Percentiles rank a stretch among this genome's conserved stretches.
Conservation (phyloP, 495 filamentous ascomycete species). For the Immersiella caudata region DNA sequence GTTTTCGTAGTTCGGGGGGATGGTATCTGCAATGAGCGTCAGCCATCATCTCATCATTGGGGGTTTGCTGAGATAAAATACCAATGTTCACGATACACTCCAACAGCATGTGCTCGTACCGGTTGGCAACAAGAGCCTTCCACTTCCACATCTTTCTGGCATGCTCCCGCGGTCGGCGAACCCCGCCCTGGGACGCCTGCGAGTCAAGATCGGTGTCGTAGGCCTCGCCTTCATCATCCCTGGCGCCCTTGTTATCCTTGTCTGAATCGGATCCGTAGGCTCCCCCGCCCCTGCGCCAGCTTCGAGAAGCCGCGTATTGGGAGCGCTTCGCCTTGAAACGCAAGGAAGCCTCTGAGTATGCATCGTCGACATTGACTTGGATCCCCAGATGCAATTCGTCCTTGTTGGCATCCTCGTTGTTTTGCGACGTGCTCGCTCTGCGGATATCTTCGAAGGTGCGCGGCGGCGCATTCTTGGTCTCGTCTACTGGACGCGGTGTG, state of each 20-base stretch:
- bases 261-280: conserved; percentile 4
- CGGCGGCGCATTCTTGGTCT: neutral
- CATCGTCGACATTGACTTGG: neutral
- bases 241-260: conserved; percentile 7
- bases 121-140: neutral
- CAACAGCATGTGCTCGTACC: conserved; percentile 10
- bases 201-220: conserved; percentile 8
- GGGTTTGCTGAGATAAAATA: neutral
- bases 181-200: neutral
- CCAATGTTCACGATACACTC: conserved; percentile 14
- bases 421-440: conserved; percentile 9
- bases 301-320: neutral
- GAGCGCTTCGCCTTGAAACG: conserved; percentile 3
- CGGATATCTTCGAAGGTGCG: conserved; percentile 2
- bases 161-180: neutral
- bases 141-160: conserved; percentile 14
- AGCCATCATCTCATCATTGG: neutral
- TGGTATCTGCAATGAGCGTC: neutral
- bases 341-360: conserved; percentile 5
- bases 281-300: neutral
- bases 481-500: neutral
- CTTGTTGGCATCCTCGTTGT: conserved; percentile 9
- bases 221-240: neutral
- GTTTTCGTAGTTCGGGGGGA: conserved; percentile 14
- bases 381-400: conserved; percentile 7